Evolutionary conservation across 1,139 yeast genomes (phyloP).

Genomic region (Zygosaccharomyces sapae): DNA sequence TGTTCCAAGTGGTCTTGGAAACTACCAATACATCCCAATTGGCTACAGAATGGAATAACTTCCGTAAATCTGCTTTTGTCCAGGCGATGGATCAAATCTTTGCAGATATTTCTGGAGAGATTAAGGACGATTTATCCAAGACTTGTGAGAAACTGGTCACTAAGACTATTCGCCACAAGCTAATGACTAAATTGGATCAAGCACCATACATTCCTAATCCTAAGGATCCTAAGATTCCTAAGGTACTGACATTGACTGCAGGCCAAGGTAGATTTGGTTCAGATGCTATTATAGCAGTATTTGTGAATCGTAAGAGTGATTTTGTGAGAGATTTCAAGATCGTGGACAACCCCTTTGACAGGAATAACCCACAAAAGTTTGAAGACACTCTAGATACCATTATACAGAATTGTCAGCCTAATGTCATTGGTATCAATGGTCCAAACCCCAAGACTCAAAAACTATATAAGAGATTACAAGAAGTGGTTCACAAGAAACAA

Average conservation of each 20-base stretch:
- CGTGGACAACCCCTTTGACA: constrained; percentile 57
- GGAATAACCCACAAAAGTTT: constrained; percentile 47
- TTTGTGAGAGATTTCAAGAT: constrained; percentile 74
- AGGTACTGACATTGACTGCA: constrained; percentile 74
- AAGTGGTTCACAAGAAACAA: constrained; percentile 55
- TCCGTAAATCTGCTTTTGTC: constrained; percentile 63
- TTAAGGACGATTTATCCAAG: constrained; percentile 78
- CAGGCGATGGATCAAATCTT: constrained; percentile 66
- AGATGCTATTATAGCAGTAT: constrained; percentile 83
- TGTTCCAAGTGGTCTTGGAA: constrained; percentile 57
- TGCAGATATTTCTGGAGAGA: constrained; percentile 64
- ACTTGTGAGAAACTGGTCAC: constrained; percentile 72
- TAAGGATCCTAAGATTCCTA: constrained; percentile 78
- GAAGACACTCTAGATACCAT: constrained; percentile 57
- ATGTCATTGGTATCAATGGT: constrained; percentile 87
- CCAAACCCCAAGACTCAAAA: constrained; percentile 69
- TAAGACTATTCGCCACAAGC: constrained; percentile 62
- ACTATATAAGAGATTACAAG: constrained; percentile 55
- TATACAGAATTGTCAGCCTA: constrained; percentile 59
- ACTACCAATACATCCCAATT: constrained; percentile 86
- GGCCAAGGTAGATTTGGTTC: constrained; percentile 79
- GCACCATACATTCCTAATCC: constrained; percentile 87
- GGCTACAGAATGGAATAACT: constrained; percentile 76
- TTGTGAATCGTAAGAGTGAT: constrained; percentile 75
- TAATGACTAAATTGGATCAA: constrained; percentile 74